A percentile compares a stretch with the other conserved stretches of the same genome.
These are phyloP conservation scores for Acephala macrosclerotiorum DNA, from an alignment of 2,329 filamentous ascomycete species.

Conservation along the genomic window DNA sequence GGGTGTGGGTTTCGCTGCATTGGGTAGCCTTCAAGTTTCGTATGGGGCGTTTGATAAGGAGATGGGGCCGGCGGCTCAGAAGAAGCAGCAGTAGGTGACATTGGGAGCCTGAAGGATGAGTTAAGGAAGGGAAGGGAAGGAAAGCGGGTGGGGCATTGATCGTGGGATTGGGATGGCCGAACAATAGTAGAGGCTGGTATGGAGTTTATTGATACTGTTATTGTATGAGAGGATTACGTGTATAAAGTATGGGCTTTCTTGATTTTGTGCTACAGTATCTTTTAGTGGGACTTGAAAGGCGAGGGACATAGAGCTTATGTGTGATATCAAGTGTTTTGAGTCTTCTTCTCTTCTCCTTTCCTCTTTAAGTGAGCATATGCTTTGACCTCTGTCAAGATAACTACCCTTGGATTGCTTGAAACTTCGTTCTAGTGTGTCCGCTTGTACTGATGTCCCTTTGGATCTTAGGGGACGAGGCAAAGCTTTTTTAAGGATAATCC, in stretches of 20 bases:
- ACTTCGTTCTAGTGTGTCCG: no score
- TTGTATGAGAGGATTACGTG: slow-evolving; percentile 21
- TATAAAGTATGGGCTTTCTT: slow-evolving; percentile 20
- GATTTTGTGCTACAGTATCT: not conserved
- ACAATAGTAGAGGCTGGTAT: not conserved
- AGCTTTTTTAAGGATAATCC: no score
- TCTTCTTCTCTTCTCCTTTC: not conserved
- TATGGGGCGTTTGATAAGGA: slow-evolving; percentile 98
- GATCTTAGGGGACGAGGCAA: no score
- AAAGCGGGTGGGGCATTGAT: no score
- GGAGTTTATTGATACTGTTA: not conserved
- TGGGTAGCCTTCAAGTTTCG: slow-evolving; percentile 84
- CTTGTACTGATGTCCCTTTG: no score
- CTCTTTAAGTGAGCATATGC: no score
- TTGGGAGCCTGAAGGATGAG: not conserved
- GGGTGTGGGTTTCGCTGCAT: slow-evolving; percentile 77
- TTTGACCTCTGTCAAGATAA: no score
- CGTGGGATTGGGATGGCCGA: not conserved
- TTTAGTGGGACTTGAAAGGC: not conserved
- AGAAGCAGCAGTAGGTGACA: slow-evolving; percentile 68
- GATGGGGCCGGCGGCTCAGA: slow-evolving; percentile 86
- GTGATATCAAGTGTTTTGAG: not conserved
- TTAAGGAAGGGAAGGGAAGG: not conserved
- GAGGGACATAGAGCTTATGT: not conserved
- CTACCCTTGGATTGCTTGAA: no score